A percentile compares a stretch with the other conserved stretches of the same genome.
These are phyloP conservation scores for Rhodotorula graminis DNA, from an alignment of 768 basidiomycete species.

Conservation along the genomic window DNA sequence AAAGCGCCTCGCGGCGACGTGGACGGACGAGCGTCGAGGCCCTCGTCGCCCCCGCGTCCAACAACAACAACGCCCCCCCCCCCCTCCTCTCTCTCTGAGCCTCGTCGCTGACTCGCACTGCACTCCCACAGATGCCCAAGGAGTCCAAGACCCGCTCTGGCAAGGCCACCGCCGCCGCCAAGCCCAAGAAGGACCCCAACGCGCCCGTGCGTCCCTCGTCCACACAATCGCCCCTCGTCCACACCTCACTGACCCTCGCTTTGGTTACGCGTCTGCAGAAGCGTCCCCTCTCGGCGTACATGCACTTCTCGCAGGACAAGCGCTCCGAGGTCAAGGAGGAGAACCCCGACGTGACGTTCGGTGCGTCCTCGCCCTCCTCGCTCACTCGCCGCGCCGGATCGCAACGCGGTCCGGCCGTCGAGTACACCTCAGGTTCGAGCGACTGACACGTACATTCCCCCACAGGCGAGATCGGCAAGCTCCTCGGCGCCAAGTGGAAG, in stretches of 20 bases:
- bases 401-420: too few relatives aligned
- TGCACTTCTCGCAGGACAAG: conserved; percentile 98
- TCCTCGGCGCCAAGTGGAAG: conserved; percentile 96
- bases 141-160: conserved; percentile 32
- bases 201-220: conserved; percentile 17
- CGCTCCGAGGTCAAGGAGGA: conserved; percentile 90
- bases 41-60: too few relatives aligned
- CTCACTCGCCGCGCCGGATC: neutral
- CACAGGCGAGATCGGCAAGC: conserved; percentile 83
- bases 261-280: conserved; percentile 51
- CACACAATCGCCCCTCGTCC: neutral
- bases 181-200: conserved; percentile 35
- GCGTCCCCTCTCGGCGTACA: conserved; percentile 90
- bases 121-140: conserved; percentile 33
- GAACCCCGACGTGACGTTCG: conserved; percentile 91
- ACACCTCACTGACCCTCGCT: neutral
- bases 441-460: neutral
- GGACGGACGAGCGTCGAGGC: too few relatives aligned
- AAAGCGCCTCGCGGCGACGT: too few relatives aligned
- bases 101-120: neutral
- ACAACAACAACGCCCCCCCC: too few relatives aligned
- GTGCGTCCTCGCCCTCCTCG: conserved; percentile 49
- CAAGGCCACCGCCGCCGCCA: conserved; percentile 15
- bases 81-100: too few relatives aligned
- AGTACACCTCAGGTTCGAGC: too few relatives aligned